Conservation (phyloP, 257 asterid species). For the Solanum megistacrolobum region DNA sequence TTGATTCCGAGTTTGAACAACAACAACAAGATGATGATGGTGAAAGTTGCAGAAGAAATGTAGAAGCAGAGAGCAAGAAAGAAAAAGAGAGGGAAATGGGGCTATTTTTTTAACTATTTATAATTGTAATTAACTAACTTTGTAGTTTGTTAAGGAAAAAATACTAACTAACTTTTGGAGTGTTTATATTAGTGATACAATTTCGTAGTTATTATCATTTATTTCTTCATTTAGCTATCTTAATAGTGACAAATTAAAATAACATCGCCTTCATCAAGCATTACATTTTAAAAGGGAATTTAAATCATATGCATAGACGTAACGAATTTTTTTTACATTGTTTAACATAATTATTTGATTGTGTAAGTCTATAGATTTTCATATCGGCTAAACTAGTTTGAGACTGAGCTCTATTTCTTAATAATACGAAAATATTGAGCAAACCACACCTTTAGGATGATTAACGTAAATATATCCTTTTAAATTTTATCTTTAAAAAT, state of each 20-base stretch:
- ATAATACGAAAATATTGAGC: not conserved
- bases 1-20: not conserved
- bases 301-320: too few relatives aligned
- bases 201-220: not conserved
- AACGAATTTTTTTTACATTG: not conserved
- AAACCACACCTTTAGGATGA: fast-evolving
- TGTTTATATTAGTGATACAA: not conserved
- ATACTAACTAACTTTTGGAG: not conserved
- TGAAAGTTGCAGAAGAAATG: not conserved
- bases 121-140: not conserved
- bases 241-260: not conserved
- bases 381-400: not conserved
- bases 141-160: not conserved
- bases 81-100: not conserved
- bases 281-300: not conserved
- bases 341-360: not conserved
- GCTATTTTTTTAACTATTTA: not conserved
- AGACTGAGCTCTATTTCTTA: not conserved
- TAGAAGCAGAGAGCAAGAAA: not conserved
- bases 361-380: too few relatives aligned
- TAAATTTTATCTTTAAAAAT: too few relatives aligned
- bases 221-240: not conserved
- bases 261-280: not conserved
- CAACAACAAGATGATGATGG: not conserved
- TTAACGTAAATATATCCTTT: not conserved